Percentiles rank a stretch among this genome's conserved stretches.
Evolutionary conservation across 2,329 filamentous ascomycete genomes (phyloP).

Genomic region (Aspergillus quadricinctus): DNA sequence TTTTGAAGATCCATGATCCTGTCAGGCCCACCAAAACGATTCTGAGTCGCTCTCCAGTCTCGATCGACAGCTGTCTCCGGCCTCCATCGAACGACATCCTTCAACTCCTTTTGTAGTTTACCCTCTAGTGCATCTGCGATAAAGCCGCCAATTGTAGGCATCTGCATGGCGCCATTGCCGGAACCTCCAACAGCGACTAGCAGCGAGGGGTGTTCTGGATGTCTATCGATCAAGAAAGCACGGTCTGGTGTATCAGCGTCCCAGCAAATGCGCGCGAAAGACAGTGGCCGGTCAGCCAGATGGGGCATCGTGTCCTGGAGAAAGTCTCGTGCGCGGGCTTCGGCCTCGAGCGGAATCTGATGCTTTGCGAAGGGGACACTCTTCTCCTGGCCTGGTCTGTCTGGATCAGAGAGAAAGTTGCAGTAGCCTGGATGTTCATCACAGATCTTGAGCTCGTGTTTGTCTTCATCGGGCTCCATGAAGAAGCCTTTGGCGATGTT

Average conservation of each 20-base stretch:
- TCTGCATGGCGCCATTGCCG: constrained; percentile 52
- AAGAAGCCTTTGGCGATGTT: constrained; percentile 48
- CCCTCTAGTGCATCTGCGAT: constrained; percentile 48
- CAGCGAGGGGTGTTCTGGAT: constrained; percentile 43
- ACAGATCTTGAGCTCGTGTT: constrained; percentile 37
- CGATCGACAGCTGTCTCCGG: constrained; percentile 47
- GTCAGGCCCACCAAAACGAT: constrained; percentile 45
- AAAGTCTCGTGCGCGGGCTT: constrained; percentile 46
- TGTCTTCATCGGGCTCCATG: constrained; percentile 44
- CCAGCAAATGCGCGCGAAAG: constrained; percentile 54
- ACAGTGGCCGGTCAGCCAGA: constrained; percentile 45
- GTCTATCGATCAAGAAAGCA: constrained; percentile 49
- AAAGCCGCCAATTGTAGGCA: constrained; percentile 48
- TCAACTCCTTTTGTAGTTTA: constrained; percentile 40
- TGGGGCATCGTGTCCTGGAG: constrained; percentile 52
- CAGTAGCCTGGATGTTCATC: constrained; percentile 57
- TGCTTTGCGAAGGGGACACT: constrained; percentile 43
- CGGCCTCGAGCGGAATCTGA: constrained; percentile 44
- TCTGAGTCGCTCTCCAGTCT: constrained; percentile 48
- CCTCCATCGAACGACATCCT: constrained; percentile 47
- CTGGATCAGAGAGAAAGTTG: constrained; percentile 38
- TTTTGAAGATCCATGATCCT: constrained; percentile 48
- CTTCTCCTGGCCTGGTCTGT: constrained; percentile 21
- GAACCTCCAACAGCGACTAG: constrained; percentile 49
- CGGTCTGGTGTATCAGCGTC: constrained; percentile 54